A percentile compares a stretch with the other conserved stretches of the same genome.
Conservation (phyloP, 2,329 filamentous ascomycete genomes). For the Phialemonium atrogriseum region DNA sequence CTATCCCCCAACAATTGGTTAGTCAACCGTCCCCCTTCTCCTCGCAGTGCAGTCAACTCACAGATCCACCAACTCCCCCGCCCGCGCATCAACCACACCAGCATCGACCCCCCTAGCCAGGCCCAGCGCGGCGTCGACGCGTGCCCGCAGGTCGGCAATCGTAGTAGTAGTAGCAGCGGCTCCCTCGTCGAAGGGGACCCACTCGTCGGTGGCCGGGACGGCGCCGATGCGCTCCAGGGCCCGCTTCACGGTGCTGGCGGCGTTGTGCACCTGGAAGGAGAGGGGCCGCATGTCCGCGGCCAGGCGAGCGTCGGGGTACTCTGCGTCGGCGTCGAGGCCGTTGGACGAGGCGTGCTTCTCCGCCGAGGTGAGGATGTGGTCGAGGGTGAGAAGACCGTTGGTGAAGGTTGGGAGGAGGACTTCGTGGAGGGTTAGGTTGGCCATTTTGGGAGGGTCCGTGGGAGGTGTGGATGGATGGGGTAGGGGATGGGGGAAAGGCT, state of each 20-base stretch:
- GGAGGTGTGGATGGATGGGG: too few relatives aligned
- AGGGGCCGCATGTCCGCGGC: conserved; percentile 24
- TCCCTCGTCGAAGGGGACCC: conserved; percentile 7
- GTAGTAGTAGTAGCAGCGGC: too few relatives aligned
- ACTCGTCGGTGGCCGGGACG: neutral
- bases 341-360: conserved; percentile 14
- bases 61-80: conserved; percentile 8
- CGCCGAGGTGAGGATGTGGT: conserved; percentile 19
- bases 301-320: conserved; percentile 19
- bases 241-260: conserved; percentile 17
- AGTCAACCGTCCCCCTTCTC: neutral
- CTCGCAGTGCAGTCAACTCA: conserved; percentile 6
- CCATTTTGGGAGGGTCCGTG: too few relatives aligned
- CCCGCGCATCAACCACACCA: conserved; percentile 7
- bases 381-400: conserved; percentile 21
- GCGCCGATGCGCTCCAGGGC: conserved; percentile 17
- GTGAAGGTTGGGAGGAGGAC: conserved; percentile 17
- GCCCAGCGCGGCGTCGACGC: conserved; percentile 9
- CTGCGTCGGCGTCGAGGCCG: conserved; percentile 15
- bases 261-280: conserved; percentile 24
- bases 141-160: conserved; percentile 10
- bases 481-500: too few relatives aligned
- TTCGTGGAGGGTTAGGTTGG: conserved; percentile 17
- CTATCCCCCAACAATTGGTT: neutral
- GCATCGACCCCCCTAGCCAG: conserved; percentile 11